Evolutionary conservation across 2,329 filamentous ascomycete species (phyloP).

Genomic region (Aspergillus udagawae): DNA sequence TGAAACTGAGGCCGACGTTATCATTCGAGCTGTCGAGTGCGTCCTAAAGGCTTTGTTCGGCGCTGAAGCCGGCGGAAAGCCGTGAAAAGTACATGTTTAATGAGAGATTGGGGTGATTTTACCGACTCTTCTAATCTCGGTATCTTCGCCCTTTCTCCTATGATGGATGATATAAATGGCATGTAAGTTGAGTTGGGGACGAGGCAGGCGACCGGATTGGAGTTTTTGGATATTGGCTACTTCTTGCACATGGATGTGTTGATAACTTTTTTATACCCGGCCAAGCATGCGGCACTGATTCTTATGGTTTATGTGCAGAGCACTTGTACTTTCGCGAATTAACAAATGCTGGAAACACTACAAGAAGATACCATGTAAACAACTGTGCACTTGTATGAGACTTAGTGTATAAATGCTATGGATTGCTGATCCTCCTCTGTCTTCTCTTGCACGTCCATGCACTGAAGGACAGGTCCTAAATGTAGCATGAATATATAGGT

Average conservation of each 20-base stretch:
- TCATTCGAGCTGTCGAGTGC: conserved; percentile 35
- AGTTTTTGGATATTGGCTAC: background rate
- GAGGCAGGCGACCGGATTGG: background rate
- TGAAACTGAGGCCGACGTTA: conserved; percentile 21
- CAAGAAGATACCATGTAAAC: background rate
- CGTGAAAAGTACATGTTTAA: background rate
- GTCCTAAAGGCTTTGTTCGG: conserved; percentile 32
- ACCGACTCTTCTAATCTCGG: background rate
- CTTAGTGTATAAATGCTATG: background rate
- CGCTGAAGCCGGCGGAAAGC: conserved; percentile 1
- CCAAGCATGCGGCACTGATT: background rate
- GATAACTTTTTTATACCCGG: background rate
- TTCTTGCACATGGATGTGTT: background rate
- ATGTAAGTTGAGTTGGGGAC: background rate
- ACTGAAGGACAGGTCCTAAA: background rate
- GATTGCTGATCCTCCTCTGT: background rate
- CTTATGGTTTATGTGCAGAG: background rate
- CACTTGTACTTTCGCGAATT: background rate
- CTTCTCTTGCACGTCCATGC: background rate
- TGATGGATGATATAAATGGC: background rate
- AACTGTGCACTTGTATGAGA: background rate
- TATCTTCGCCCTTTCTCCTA: too few relatives aligned
- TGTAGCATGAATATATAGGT: background rate
- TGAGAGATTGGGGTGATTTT: background rate
- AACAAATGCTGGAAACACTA: background rate